Base-by-base conservation (phyloP, 768 basidiomycete species). In the Xerocomellus dryophilus region DNA sequence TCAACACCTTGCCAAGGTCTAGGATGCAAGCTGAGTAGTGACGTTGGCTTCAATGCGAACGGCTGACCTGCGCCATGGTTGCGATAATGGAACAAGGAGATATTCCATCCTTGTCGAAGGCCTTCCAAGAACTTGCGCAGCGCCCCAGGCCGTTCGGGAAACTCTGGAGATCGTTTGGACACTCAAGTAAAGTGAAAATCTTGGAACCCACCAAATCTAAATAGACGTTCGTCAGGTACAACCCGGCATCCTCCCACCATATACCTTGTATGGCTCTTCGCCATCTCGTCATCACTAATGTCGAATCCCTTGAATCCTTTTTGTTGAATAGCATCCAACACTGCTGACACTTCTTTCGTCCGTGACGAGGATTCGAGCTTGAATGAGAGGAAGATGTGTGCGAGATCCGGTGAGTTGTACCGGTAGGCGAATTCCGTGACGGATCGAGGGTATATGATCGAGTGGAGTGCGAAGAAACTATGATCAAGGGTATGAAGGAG, bases 361-460 rank as follows among this genome's bases (percentile, higher is more conserved):
- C 90, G 79, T 1, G 60, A 59, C 0, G 73, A 74, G 7, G 79
- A 74, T 21, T 86, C 81, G 18, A 94, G 78, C 66, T 86, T 85
- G 82, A 98, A 96, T 4, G 96, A 98, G 41, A 95, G 75, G 72
- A 97, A 85, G 57, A 98, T 85, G 59, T 90, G 90, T 8, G 96
- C 97, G 47, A 80, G 73, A 36, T 82, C 79, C 0, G 82, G 76
- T 6, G 83, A 79, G 64, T 83, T 89, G 70, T 88, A 96, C 25
- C 97, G 87, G 71, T 99, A 99, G 39, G 90, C 83, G 67, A 98
- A 98, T 70, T 99, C 97, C 10, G 97, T 98, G 23, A 97, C 86
- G 1, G 90, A 83, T 49, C 96, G 86, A 10, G 94, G 95, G 67
- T 93, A 86, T 56, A 98, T 93, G 59, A 88, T 70, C 20, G 84